Conservation (phyloP, 2,329 filamentous ascomycete genomes). For the Colletotrichum australisinense region DNA sequence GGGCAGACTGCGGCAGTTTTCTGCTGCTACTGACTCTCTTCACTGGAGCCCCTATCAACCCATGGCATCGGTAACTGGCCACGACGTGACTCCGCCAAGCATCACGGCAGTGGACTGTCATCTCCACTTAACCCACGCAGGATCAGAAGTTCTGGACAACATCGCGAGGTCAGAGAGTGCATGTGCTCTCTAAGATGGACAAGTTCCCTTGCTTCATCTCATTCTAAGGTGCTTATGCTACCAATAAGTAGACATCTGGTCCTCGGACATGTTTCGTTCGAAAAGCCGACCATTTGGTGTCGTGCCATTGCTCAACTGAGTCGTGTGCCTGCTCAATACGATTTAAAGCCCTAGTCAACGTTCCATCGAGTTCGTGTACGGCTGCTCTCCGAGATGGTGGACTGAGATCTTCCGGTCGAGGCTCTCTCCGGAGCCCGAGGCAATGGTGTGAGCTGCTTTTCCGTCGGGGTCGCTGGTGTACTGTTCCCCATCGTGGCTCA, state of each 20-base stretch:
- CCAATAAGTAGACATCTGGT: background rate
- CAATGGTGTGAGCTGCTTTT: background rate
- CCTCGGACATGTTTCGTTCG: slow-evolving; percentile 16
- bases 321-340: slow-evolving; percentile 1
- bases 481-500: background rate
- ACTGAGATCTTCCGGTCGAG: slow-evolving; percentile 9
- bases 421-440: background rate
- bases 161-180: background rate
- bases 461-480: background rate
- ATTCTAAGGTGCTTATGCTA: background rate
- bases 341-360: slow-evolving; percentile 25
- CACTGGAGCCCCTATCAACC: slow-evolving; percentile 3
- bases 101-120: slow-evolving; percentile 7
- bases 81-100: slow-evolving; percentile 15
- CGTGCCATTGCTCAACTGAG: slow-evolving; percentile 1
- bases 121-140: slow-evolving; percentile 14
- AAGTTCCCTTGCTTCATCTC: background rate
- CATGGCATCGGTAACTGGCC: background rate
- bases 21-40: background rate
- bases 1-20: slow-evolving; percentile 9
- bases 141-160: background rate
- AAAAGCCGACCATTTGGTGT: slow-evolving; percentile 4
- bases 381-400: slow-evolving; percentile 13
- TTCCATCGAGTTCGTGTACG: slow-evolving; percentile 21
- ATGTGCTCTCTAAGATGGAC: background rate